A percentile compares a stretch with the other conserved stretches of the same genome.
Conservation (phyloP, 352 stramenopile genomes). For the Globisporangium nodosum region DNA sequence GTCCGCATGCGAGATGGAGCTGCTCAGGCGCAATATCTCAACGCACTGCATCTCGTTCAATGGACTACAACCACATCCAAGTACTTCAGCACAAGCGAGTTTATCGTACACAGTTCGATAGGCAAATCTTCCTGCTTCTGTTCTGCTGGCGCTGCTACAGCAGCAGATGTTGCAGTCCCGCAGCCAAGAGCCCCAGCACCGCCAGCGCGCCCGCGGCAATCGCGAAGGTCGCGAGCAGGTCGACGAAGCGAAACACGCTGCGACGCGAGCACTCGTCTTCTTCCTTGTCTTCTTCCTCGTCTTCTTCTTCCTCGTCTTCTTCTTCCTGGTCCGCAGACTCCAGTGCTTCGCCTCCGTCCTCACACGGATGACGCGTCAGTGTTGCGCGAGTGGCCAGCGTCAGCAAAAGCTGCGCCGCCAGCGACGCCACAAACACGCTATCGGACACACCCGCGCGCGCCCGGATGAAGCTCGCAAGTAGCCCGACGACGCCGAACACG, state of each 20-base stretch:
- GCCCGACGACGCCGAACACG: neutral
- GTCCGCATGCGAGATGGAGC: too few relatives aligned
- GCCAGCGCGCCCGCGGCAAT: neutral
- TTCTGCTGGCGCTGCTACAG: too few relatives aligned
- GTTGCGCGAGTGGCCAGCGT: conserved; percentile 1
- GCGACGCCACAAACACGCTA: neutral
- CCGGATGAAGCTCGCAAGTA: neutral
- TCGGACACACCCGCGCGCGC: neutral
- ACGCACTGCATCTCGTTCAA: too few relatives aligned
- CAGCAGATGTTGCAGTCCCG: neutral
- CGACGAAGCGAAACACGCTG: neutral
- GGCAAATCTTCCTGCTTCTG: too few relatives aligned
- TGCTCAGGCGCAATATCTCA: too few relatives aligned
- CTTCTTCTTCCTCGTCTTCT: neutral
- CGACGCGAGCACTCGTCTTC: neutral
- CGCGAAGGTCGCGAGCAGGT: conserved; percentile 1
- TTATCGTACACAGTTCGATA: too few relatives aligned
- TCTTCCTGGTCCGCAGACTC: neutral
- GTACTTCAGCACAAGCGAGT: too few relatives aligned
- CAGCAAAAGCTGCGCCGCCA: conserved; percentile 2
- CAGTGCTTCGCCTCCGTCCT: neutral
- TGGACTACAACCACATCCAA: too few relatives aligned
- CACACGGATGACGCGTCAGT: neutral
- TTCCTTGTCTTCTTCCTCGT: neutral
- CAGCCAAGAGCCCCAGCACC: neutral